phyloP scores from a whole-genome alignment of 345 rosid genomes.

The Eucalyptus melliodora region DNA sequence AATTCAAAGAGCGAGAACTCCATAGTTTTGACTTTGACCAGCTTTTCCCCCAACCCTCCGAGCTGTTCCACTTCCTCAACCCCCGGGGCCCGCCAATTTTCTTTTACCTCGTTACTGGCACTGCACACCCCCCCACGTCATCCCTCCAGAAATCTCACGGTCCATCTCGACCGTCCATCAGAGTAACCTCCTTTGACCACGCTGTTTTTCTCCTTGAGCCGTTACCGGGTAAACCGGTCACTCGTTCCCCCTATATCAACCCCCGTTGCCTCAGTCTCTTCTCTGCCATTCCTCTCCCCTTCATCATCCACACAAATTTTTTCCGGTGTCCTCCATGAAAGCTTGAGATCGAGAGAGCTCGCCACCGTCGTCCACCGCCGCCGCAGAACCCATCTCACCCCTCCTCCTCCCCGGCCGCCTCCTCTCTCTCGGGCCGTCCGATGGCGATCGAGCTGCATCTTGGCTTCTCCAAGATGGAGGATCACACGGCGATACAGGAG shows the following conservation, averaged over 20 bases:
- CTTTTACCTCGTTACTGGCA: neutral
- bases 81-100: neutral
- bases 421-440: neutral
- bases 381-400: neutral
- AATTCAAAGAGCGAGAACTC: neutral
- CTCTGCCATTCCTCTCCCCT: neutral
- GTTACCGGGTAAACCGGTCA: slow-evolving; percentile 39
- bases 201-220: neutral
- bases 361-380: neutral
- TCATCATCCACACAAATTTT: neutral
- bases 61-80: neutral
- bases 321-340: neutral
- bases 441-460: slow-evolving; percentile 63
- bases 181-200: slow-evolving; percentile 23
- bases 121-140: too few species aligned
- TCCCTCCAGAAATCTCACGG: slow-evolving; percentile 8
- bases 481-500: slow-evolving; percentile 67
- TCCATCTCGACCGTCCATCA: slow-evolving; percentile 24
- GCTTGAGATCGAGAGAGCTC: neutral
- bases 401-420: neutral
- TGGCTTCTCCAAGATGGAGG: slow-evolving; percentile 53
- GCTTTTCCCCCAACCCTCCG: neutral
- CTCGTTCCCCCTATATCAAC: slow-evolving; percentile 23
- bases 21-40: neutral
- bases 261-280: neutral